Evolutionary conservation across 163 green algal species (phyloP).

Genomic region (Coccomyxa subellipsoidea): DNA sequence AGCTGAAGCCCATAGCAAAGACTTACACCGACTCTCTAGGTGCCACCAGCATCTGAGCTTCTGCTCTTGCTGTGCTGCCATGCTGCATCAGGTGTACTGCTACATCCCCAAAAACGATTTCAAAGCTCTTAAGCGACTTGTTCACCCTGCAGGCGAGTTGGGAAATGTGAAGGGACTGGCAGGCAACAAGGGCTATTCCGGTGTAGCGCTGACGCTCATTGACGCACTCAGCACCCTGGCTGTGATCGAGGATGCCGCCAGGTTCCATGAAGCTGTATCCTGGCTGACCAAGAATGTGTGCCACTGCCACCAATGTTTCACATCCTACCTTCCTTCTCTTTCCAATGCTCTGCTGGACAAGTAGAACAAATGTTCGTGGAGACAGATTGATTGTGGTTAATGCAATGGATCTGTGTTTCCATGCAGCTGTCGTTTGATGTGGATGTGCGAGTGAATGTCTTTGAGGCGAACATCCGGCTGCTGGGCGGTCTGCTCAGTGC

Average conservation of each 20-base stretch:
- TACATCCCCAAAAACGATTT: too few species aligned
- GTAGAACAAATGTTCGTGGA: too few species aligned
- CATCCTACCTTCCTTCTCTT: too few species aligned
- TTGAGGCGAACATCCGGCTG: slow-evolving; percentile 89
- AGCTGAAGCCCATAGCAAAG: slow-evolving; percentile 23
- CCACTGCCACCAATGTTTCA: neutral
- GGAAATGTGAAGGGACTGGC: slow-evolving; percentile 32
- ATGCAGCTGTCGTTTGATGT: slow-evolving; percentile 45
- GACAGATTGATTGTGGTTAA: too few species aligned
- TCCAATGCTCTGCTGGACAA: too few species aligned
- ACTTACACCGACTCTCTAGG: slow-evolving; percentile 31
- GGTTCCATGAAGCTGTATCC: slow-evolving; percentile 40
- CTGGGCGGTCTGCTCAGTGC: slow-evolving; percentile 80
- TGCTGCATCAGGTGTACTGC: too few species aligned
- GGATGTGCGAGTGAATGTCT: slow-evolving; percentile 73
- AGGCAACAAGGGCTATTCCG: slow-evolving; percentile 31
- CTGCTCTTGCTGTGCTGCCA: too few species aligned
- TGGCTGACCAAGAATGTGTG: slow-evolving; percentile 33
- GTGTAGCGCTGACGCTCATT: slow-evolving; percentile 69
- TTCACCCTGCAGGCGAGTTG: slow-evolving; percentile 19
- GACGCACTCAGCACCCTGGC: slow-evolving; percentile 72
- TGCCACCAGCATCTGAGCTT: neutral
- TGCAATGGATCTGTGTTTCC: neutral
- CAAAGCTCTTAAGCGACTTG: too few species aligned
- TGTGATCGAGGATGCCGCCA: slow-evolving; percentile 42